These are phyloP conservation scores for Lachnellula willkommii DNA, from an alignment of 2,329 filamentous ascomycete genomes.

Conservation along the genomic window DNA sequence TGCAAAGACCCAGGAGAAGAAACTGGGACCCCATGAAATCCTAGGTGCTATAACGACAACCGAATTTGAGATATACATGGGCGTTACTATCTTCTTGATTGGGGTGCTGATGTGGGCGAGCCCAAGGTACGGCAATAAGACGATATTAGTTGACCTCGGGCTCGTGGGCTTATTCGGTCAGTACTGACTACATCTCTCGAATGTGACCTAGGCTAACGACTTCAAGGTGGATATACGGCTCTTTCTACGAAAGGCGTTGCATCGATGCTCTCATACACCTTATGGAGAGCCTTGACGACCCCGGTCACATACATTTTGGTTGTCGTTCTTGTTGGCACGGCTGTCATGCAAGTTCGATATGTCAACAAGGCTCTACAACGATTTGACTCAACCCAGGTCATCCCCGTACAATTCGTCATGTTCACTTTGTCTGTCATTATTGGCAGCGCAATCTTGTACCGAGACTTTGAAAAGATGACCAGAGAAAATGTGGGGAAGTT, in stretches of 20 bases:
- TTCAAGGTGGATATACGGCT: constrained; percentile 83
- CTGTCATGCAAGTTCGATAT: constrained; percentile 95
- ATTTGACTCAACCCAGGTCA: constrained; percentile 96
- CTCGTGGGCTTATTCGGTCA: constrained; percentile 88
- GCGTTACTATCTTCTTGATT: constrained; percentile 69
- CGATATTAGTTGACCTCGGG: constrained; percentile 86
- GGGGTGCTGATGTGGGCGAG: constrained; percentile 74
- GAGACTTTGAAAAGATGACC: constrained; percentile 85
- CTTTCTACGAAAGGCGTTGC: constrained; percentile 94
- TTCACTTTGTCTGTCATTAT: constrained; percentile 95
- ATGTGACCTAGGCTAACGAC: constrained; percentile 6
- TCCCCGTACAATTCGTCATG: constrained; percentile 93
- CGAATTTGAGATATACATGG: constrained; percentile 88
- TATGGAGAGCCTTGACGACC: constrained; percentile 84
- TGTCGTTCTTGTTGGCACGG: constrained; percentile 72
- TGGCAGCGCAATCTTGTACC: constrained; percentile 86
- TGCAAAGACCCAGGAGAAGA: constrained; percentile 82
- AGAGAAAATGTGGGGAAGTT: constrained; percentile 74
- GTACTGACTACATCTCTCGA: constrained; percentile 27
- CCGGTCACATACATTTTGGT: constrained; percentile 87
- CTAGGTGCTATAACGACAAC: constrained; percentile 81
- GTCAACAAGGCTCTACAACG: constrained; percentile 85
- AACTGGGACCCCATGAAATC: constrained; percentile 84
- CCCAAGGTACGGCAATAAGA: constrained; percentile 74
- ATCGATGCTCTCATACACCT: constrained; percentile 84